phyloP scores from a whole-genome alignment of 768 basidiomycete species.

The Tulasnella sp. region DNA sequence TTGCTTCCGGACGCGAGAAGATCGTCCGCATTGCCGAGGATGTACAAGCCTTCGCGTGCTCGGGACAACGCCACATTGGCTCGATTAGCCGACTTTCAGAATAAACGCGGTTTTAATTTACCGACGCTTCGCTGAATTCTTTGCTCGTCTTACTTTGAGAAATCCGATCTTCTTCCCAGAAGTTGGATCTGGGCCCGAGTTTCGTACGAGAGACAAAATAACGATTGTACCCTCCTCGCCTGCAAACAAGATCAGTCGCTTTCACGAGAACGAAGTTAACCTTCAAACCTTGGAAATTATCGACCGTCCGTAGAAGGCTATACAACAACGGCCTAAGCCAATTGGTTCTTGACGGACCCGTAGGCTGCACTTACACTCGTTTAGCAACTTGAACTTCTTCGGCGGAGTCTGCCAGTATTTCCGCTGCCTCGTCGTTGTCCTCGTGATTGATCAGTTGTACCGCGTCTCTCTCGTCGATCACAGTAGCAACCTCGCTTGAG shows the following conservation, averaged over 20 bases:
- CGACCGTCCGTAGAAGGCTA: conserved; percentile 52
- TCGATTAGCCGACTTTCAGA: conserved; percentile 39
- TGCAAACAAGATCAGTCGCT: not conserved
- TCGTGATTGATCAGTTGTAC: conserved; percentile 46
- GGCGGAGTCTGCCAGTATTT: conserved; percentile 21
- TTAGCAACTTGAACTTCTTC: conserved; percentile 42
- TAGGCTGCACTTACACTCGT: conserved; percentile 31
- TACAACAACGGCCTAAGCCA: conserved; percentile 19
- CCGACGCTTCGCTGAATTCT: not conserved
- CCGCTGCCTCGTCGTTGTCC: conserved; percentile 19
- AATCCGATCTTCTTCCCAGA: conserved; percentile 46
- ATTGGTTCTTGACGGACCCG: not conserved
- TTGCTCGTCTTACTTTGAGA: conserved; percentile 40
- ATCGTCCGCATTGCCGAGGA: conserved; percentile 55
- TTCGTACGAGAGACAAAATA: conserved; percentile 64
- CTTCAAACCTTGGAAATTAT: conserved; percentile 46
- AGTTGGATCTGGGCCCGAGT: conserved; percentile 34
- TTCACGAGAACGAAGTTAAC: not conserved
- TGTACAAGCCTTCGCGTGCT: conserved; percentile 60
- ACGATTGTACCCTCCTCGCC: conserved; percentile 39
- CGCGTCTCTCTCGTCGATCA: conserved; percentile 60
- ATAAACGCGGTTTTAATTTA: not conserved
- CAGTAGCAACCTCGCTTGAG: conserved; percentile 39
- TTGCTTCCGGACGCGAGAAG: conserved; percentile 26
- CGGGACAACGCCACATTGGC: conserved; percentile 61